A percentile compares a stretch with the other conserved stretches of the same genome.
phyloP scores from a whole-genome alignment of 2,329 filamentous ascomycete species.

The Ophiocordyceps camponoti-saundersi region DNA sequence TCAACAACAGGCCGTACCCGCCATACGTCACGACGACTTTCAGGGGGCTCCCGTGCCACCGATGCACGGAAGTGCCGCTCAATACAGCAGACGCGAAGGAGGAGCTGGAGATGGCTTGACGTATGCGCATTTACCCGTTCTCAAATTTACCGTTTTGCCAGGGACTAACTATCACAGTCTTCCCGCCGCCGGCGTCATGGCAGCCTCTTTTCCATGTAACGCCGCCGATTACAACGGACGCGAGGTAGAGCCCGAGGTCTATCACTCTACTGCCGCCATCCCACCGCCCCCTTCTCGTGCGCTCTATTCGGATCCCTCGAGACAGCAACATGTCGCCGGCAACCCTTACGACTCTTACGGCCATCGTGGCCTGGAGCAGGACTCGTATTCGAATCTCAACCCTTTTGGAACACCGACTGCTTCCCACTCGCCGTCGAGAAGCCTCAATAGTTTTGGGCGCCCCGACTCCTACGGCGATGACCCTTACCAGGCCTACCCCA shows the following conservation, averaged over 20 bases:
- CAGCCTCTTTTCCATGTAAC: slow-evolving; percentile 43
- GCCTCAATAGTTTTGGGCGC: slow-evolving; percentile 24
- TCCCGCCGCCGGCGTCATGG: slow-evolving; percentile 45
- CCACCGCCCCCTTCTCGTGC: slow-evolving; percentile 20
- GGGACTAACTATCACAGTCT: slow-evolving; percentile 49
- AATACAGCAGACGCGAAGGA: slow-evolving; percentile 7
- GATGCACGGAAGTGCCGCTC: slow-evolving; percentile 8
- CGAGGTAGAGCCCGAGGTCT: slow-evolving; percentile 47
- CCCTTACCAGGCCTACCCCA: slow-evolving; percentile 45
- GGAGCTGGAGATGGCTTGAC: slow-evolving; percentile 3
- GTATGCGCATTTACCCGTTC: neutral
- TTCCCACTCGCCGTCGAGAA: slow-evolving; percentile 28
- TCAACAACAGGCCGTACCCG: neutral
- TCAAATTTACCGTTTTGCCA: slow-evolving; percentile 35
- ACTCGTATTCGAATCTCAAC: slow-evolving; percentile 25
- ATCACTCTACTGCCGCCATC: slow-evolving; percentile 23
- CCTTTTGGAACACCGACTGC: slow-evolving; percentile 17
- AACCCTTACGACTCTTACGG: slow-evolving; percentile 1
- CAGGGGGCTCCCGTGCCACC: slow-evolving; percentile 4
- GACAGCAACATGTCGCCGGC: slow-evolving; percentile 6
- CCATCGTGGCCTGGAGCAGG: slow-evolving; percentile 12
- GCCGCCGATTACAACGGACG: slow-evolving; percentile 48
- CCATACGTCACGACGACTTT: neutral
- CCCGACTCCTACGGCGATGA: slow-evolving; percentile 40
- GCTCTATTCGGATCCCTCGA: slow-evolving; percentile 7